Base-by-base conservation (phyloP, 768 basidiomycete species). In the Lenzites betulinus region DNA sequence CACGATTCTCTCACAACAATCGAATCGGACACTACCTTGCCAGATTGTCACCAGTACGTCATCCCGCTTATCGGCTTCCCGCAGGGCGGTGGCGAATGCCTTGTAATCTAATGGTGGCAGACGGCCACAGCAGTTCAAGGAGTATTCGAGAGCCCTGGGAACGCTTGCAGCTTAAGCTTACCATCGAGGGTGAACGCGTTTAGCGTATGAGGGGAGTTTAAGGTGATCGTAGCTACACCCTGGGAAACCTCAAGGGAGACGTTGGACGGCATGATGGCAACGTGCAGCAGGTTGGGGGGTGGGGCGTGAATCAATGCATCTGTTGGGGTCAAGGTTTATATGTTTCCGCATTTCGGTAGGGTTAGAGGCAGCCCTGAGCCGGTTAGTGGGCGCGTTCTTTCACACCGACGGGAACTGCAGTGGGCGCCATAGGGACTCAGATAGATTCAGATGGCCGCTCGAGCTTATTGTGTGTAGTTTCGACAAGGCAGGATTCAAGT, bases 31-130 rank as follows among this genome's bases (percentile, higher is more conserved):
- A 13, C 26, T 60, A 81, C 87, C 88, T 78, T 88, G 88, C 82
- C 85, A 83, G 9, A 90, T 73, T 1, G 88, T 90, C 25, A 83
- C 82, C 25, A 86, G 58, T 7, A 89, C 86, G 64, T 89, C 87
- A 1, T 81, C 78, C 35, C 82, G 78, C 56, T 77, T 69, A 71
- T 89, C 83, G 23, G 89, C 80, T 9, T 79, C 79, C 63, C 86
- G 75, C 59, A 90, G 65, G 9, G 80, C 77, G 62, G 79, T 80
- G 20, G 87, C 84, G 48, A 90, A 81, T 1, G 74, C 79, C 52
- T 83, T 78, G 60, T 90, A 90, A 68, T 89, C 88, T 89, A 39
- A 2, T 2, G 7, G 8, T 12, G 23, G 11, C 43, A 43, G 16
- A 12, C 36, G 13, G 5, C 3, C 26, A 35, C n/a, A n/a, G n/a